Evolutionary conservation across 2,329 filamentous ascomycete genomes (phyloP).

Genomic region (Colletotrichum coccodes): DNA sequence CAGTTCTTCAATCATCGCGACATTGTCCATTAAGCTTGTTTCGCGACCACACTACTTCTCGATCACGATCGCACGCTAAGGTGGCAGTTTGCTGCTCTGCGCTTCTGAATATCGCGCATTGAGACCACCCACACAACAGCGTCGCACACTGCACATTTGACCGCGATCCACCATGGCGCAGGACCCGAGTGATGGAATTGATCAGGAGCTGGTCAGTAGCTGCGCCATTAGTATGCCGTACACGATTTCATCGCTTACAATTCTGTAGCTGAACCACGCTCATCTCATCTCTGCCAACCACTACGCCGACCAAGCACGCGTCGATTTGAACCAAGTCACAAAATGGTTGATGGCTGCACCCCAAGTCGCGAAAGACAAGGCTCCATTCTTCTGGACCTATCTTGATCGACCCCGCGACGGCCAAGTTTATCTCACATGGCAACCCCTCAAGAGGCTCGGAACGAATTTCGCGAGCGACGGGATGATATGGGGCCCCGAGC

Average conservation of each 20-base stretch:
- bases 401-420: constrained; percentile 85
- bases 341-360: constrained; percentile 87
- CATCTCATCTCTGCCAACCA: constrained; percentile 87
- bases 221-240: constrained; percentile 45
- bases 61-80: neutral
- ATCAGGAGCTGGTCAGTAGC: constrained; percentile 31
- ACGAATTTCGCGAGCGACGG: constrained; percentile 89
- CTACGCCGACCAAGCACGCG: constrained; percentile 78
- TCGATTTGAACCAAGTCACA: constrained; percentile 81
- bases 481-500: constrained; percentile 88
- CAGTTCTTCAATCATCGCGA: constrained; percentile 10
- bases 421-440: constrained; percentile 87
- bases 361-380: constrained; percentile 83
- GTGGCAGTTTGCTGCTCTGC: neutral
- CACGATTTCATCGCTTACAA: constrained; percentile 19
- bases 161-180: constrained; percentile 31
- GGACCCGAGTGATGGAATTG: constrained; percentile 34
- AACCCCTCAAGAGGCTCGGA: constrained; percentile 77
- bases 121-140: neutral
- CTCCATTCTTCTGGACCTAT: constrained; percentile 94
- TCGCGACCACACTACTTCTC: too few relatives aligned
- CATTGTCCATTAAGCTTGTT: neutral
- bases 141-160: neutral
- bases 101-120: neutral
- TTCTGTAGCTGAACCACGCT: constrained; percentile 80